A percentile compares a stretch with the other conserved stretches of the same genome.
phyloP scores from a whole-genome alignment of 2,329 filamentous ascomycete species.

The Apiospora phragmitis region DNA sequence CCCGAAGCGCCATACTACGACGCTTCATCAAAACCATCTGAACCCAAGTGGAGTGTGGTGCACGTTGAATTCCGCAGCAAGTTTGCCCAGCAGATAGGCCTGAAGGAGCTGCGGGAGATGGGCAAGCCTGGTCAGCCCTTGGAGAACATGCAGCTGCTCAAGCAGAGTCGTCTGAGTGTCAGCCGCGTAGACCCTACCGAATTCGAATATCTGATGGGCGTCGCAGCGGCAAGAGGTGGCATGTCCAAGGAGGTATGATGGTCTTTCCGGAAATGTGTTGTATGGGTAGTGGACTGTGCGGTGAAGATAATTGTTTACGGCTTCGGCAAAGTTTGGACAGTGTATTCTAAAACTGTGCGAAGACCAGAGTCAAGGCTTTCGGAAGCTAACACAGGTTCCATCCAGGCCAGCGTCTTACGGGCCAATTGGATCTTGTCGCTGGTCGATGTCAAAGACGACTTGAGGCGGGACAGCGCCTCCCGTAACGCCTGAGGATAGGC shows the following conservation, averaged over 20 bases:
- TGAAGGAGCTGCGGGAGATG: conserved; percentile 70
- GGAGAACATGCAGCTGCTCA: conserved; percentile 79
- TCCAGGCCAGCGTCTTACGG: conserved; percentile 54
- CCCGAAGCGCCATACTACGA: conserved; percentile 81
- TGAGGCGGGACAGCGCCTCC: conserved; percentile 63
- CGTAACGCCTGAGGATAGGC: conserved; percentile 74
- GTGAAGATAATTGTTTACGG: conserved; percentile 20
- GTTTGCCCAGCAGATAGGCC: conserved; percentile 68
- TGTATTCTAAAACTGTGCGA: conserved; percentile 55
- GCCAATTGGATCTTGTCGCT: conserved; percentile 47
- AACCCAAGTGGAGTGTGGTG: conserved; percentile 85
- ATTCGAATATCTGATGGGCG: conserved; percentile 62
- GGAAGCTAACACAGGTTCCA: conserved; percentile 50
- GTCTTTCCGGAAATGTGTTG: not conserved
- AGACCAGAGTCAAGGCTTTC: conserved; percentile 57
- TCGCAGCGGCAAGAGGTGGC: conserved; percentile 44
- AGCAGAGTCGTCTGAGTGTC: conserved; percentile 80
- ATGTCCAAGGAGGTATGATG: conserved; percentile 17
- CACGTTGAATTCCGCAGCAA: conserved; percentile 87
- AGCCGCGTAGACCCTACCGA: conserved; percentile 64
- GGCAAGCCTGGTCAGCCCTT: conserved; percentile 58
- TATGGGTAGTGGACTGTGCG: not conserved
- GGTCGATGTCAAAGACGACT: conserved; percentile 45
- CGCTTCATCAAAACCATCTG: conserved; percentile 65
- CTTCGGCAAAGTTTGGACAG: conserved; percentile 30